Evolutionary conservation across 2,329 filamentous ascomycete genomes (phyloP).

Genomic region (Cladosporium colombiae): DNA sequence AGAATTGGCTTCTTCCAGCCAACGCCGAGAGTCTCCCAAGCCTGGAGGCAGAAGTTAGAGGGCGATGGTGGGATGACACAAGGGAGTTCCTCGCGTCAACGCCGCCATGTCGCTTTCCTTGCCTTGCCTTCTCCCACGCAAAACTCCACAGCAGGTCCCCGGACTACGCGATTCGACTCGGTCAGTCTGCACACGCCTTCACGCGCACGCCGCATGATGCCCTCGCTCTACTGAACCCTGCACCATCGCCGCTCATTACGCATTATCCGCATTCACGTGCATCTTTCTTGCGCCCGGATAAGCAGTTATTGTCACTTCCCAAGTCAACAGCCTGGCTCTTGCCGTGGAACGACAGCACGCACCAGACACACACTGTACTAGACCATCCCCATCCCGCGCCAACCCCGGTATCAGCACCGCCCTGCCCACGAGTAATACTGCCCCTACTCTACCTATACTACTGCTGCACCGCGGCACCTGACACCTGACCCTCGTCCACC

Average conservation of each 20-base stretch:
- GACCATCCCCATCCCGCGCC: background rate
- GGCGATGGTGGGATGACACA: background rate
- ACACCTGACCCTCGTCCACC: slow-evolving; percentile 16
- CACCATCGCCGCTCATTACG: background rate
- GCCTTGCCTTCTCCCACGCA: background rate
- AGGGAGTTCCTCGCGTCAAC: too few relatives aligned
- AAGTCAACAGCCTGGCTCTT: background rate
- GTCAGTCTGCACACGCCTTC: background rate
- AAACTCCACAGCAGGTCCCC: background rate
- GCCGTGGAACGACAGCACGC: slow-evolving; percentile 2
- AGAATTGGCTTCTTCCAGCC: background rate
- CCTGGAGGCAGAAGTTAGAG: background rate
- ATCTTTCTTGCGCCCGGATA: background rate
- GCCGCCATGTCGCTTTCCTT: background rate
- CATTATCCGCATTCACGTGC: background rate
- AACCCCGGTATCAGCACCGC: slow-evolving; percentile 5
- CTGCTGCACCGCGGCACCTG: background rate
- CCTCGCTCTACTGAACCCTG: background rate
- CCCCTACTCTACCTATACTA: background rate
- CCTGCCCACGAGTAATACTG: background rate
- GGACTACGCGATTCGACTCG: background rate
- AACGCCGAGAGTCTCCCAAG: background rate
- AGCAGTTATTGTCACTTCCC: background rate
- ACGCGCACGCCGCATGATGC: background rate
- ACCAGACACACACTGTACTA: background rate